A percentile compares a stretch with the other conserved stretches of the same genome.
Conservation (phyloP, 345 rosid species). For the Chamaenerion angustifolium region DNA sequence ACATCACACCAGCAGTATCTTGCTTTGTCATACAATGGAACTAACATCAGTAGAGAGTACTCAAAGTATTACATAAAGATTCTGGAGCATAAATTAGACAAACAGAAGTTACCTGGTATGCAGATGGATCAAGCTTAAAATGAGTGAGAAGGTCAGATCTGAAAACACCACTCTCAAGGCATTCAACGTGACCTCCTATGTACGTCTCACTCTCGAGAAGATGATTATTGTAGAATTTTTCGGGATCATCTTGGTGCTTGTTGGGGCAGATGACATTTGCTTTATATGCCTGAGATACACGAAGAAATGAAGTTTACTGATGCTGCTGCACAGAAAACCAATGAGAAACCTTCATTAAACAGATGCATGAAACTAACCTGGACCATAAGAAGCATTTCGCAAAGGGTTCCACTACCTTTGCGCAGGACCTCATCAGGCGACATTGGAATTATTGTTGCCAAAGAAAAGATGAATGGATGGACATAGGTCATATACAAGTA, state of each 20-base stretch:
- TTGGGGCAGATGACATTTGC: slow-evolving; percentile 97
- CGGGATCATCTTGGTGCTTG: slow-evolving; percentile 41
- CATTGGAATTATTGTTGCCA: slow-evolving; percentile 96
- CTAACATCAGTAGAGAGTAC: no score
- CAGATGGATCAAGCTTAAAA: slow-evolving; percentile 77
- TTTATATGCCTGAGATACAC: slow-evolving; percentile 55
- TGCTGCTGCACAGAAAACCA: background rate
- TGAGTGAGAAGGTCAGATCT: slow-evolving; percentile 89
- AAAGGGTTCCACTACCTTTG: slow-evolving; percentile 97
- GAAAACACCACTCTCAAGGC: slow-evolving; percentile 99
- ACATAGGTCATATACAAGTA: slow-evolving; percentile 95
- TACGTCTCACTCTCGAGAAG: slow-evolving; percentile 98
- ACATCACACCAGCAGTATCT: no score
- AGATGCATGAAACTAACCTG: slow-evolving; percentile 37
- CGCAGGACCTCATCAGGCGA: slow-evolving; percentile 97
- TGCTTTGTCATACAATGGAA: no score
- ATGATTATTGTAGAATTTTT: slow-evolving; percentile 56
- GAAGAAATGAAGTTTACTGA: background rate
- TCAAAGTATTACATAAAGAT: no score
- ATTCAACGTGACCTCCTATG: slow-evolving; percentile 96
- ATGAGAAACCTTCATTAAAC: background rate
- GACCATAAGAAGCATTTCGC: slow-evolving; percentile 99
- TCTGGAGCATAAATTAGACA: no score
- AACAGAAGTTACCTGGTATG: slow-evolving; percentile 16
- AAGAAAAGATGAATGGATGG: slow-evolving; percentile 93